These are phyloP conservation scores for Aspergillus ustus DNA, from an alignment of 2,329 filamentous ascomycete genomes.

Conservation along the genomic window DNA sequence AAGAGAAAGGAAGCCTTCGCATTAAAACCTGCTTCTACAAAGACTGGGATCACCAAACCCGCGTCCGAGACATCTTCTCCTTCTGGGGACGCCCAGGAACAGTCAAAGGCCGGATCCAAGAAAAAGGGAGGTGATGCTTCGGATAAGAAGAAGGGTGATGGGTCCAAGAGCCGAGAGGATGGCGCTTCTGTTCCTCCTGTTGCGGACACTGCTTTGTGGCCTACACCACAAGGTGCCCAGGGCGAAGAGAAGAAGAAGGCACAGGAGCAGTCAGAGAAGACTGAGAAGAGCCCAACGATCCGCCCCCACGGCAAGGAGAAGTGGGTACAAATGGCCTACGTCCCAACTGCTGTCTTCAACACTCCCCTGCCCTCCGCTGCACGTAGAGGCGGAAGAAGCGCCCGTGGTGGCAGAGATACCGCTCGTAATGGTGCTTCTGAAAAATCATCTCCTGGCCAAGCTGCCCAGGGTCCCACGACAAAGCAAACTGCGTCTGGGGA, in stretches of 20 bases:
- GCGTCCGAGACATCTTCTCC: constrained; percentile 32
- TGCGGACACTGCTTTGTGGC: constrained; percentile 81
- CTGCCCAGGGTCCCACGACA: constrained; percentile 27
- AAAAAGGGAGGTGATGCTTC: constrained; percentile 44
- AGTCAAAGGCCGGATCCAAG: constrained; percentile 43
- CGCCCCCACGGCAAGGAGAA: constrained; percentile 73
- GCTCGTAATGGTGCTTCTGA: constrained; percentile 50
- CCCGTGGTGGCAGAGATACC: constrained; percentile 59
- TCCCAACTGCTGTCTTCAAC: constrained; percentile 82
- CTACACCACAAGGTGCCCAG: constrained; percentile 80
- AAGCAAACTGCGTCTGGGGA: constrained; percentile 40
- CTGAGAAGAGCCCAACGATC: constrained; percentile 61
- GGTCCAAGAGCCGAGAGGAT: constrained; percentile 49
- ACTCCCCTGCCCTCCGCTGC: constrained; percentile 68
- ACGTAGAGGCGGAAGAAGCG: constrained; percentile 59
- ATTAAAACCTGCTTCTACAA: constrained; percentile 30
- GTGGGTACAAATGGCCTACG: constrained; percentile 83
- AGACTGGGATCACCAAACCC: constrained; percentile 32
- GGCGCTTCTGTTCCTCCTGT: constrained; percentile 64
- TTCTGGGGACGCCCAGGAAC: constrained; percentile 44
- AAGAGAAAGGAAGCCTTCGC: constrained; percentile 70
- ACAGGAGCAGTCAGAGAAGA: constrained; percentile 63
- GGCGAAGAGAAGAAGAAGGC: constrained; percentile 77
- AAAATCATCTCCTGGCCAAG: constrained; percentile 37
- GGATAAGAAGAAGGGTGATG: constrained; percentile 42